These are phyloP conservation scores for Oleoguttula mirabilis DNA, from an alignment of 495 filamentous ascomycete genomes.

Conservation along the genomic window DNA sequence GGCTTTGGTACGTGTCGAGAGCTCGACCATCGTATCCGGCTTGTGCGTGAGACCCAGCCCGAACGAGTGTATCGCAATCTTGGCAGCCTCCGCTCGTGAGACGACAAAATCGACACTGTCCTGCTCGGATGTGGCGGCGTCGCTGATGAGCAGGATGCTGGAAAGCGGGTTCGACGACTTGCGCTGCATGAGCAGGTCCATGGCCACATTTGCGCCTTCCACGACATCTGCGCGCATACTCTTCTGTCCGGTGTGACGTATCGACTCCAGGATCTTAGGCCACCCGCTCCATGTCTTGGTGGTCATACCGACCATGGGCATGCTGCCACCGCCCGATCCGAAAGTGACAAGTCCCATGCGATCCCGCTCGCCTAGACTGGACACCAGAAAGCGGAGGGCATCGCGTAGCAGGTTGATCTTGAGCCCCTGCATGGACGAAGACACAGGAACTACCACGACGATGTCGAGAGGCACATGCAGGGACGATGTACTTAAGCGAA, in stretches of 20 bases:
- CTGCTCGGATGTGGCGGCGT: conserved; percentile 91
- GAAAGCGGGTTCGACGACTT: conserved; percentile 94
- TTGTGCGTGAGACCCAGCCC: conserved; percentile 95
- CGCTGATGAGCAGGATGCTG: conserved; percentile 93
- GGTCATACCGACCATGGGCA: conserved; percentile 95
- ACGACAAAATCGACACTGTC: conserved; percentile 98
- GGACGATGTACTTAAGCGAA: conserved; percentile 41
- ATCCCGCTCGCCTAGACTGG: conserved; percentile 83
- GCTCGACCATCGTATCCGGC: conserved; percentile 95
- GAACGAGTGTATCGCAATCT: conserved; percentile 96
- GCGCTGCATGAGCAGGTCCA: conserved; percentile 97
- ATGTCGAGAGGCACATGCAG: conserved; percentile 90
- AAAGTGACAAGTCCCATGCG: conserved; percentile 97
- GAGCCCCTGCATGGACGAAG: conserved; percentile 96
- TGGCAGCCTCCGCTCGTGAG: conserved; percentile 93
- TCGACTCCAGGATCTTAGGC: conserved; percentile 74
- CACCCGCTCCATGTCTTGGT: conserved; percentile 88
- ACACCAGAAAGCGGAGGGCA: conserved; percentile 82
- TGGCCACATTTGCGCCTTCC: conserved; percentile 94
- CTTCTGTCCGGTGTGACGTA: conserved; percentile 91
- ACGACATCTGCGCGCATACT: conserved; percentile 94
- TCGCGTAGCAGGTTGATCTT: conserved; percentile 96
- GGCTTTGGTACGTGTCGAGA: conserved; percentile 91
- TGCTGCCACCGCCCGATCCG: conserved; percentile 84
- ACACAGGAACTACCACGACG: conserved; percentile 93